Conservation (phyloP, 441 rosid genomes). For the Pelargonium myrrhifolium region DNA sequence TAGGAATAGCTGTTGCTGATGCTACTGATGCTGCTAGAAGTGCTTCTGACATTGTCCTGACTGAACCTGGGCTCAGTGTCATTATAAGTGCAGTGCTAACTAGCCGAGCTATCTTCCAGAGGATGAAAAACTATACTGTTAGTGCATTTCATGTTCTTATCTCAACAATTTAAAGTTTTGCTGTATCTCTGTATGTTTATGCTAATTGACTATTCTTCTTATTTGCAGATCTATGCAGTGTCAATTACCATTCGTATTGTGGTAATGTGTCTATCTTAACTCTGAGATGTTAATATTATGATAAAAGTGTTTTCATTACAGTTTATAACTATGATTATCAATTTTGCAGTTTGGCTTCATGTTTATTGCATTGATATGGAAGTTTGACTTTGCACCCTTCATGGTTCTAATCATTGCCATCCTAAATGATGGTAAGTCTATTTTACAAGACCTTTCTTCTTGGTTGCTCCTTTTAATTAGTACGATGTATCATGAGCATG, state of each 20-base stretch:
- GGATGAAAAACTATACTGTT: slow-evolving; percentile 94
- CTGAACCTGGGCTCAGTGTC: slow-evolving; percentile 85
- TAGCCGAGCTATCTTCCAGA: slow-evolving; percentile 89
- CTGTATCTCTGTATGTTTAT: neutral
- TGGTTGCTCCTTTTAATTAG: neutral
- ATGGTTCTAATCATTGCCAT: slow-evolving; percentile 87
- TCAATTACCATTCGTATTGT: slow-evolving; percentile 87
- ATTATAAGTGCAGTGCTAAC: slow-evolving; percentile 87
- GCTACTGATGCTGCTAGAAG: slow-evolving; percentile 91
- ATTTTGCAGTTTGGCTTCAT: slow-evolving; percentile 73
- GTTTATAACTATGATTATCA: neutral
- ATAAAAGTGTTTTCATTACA: neutral
- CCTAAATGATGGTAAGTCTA: slow-evolving; percentile 65
- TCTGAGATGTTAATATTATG: neutral
- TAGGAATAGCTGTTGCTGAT: slow-evolving; percentile 86
- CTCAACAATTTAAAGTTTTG: neutral
- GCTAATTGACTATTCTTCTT: neutral
- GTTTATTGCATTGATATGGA: slow-evolving; percentile 86
- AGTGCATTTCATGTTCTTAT: slow-evolving; percentile 8
- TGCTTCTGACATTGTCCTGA: slow-evolving; percentile 86
- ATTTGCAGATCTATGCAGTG: slow-evolving; percentile 78
- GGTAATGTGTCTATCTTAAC: slow-evolving; percentile 30
- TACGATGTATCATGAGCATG: slow-evolving; percentile 6
- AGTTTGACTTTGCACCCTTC: slow-evolving; percentile 75
- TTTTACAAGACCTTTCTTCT: neutral